Percentiles rank a stretch among this genome's conserved stretches.
Conservation (phyloP, 768 basidiomycete species). For the Lactifluus hygrophoroides region DNA sequence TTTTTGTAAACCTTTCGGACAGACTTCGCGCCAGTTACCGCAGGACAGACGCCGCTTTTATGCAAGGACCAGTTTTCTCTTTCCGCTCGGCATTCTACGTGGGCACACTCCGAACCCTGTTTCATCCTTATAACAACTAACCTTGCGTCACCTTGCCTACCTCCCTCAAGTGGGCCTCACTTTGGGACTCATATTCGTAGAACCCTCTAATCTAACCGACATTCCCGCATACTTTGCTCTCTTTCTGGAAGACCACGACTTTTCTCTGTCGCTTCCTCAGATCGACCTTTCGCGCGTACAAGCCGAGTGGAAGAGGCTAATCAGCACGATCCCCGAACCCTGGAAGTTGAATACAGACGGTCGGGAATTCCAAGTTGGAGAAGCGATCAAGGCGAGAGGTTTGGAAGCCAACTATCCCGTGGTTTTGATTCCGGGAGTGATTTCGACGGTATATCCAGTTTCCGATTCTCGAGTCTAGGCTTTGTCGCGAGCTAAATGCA, state of each 20-base stretch:
- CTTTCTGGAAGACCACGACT: slow-evolving; percentile 61
- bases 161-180: slow-evolving; percentile 48
- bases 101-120: slow-evolving; percentile 25
- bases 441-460: slow-evolving; percentile 59
- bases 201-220: slow-evolving; percentile 57
- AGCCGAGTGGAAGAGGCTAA: slow-evolving; percentile 59
- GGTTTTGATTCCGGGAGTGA: slow-evolving; percentile 81
- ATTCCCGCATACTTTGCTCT: slow-evolving; percentile 61
- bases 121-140: too few relatives aligned
- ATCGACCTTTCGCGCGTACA: slow-evolving; percentile 64
- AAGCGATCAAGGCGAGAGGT: slow-evolving; percentile 53
- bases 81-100: slow-evolving; percentile 61
- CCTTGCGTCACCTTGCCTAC: neutral
- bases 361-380: slow-evolving; percentile 72
- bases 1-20: neutral
- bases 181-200: slow-evolving; percentile 55
- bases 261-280: slow-evolving; percentile 55
- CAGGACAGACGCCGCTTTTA: slow-evolving; percentile 16
- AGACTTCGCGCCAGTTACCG: neutral
- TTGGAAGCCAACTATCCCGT: slow-evolving; percentile 68
- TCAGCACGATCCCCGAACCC: slow-evolving; percentile 63
- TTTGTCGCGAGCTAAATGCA: neutral
- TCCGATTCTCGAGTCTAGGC: too few relatives aligned
- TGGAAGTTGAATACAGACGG: slow-evolving; percentile 80
- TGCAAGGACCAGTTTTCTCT: slow-evolving; percentile 47